A percentile compares a stretch with the other conserved stretches of the same genome.
These are phyloP conservation scores for Nitzschia sp. DNA, from an alignment of 108 stramenopile genomes.

Conservation along the genomic window DNA sequence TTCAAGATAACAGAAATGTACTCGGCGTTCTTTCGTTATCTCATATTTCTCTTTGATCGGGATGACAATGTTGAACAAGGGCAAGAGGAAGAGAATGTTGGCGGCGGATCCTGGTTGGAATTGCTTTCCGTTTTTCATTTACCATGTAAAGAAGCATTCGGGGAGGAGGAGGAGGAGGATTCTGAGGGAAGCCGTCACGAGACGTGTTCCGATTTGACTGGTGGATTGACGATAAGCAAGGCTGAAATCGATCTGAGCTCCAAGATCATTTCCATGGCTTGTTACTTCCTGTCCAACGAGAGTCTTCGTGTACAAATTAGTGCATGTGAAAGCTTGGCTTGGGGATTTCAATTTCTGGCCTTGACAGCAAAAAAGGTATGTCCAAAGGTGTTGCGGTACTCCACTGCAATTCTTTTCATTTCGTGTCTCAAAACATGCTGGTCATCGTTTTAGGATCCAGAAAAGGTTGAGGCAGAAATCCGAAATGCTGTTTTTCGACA, in stretches of 20 bases:
- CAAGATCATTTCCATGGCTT: slow-evolving; percentile 11
- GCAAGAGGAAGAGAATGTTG: not conserved
- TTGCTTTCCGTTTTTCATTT: slow-evolving; percentile 1
- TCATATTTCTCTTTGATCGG: not conserved
- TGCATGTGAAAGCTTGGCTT: slow-evolving; percentile 19
- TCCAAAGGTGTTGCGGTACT: not conserved
- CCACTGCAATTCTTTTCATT: slow-evolving; percentile 3
- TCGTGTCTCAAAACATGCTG: not conserved
- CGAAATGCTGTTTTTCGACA: slow-evolving; percentile 32
- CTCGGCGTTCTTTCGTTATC: slow-evolving; percentile 10
- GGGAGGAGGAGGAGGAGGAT: not conserved
- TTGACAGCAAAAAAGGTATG: slow-evolving; percentile 9
- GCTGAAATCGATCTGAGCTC: slow-evolving; percentile 12
- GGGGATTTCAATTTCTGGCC: slow-evolving; percentile 27
- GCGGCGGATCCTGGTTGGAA: slow-evolving; percentile 11
- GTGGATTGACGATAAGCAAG: not conserved
- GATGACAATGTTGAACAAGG: not conserved
- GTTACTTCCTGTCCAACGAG: slow-evolving; percentile 25
- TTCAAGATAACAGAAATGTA: slow-evolving; percentile 7
- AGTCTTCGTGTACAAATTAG: slow-evolving; percentile 22
- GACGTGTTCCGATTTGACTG: not conserved
- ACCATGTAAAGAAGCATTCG: not conserved
- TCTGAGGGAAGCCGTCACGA: not conserved
- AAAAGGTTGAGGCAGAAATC: slow-evolving; percentile 8
- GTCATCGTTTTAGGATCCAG: slow-evolving; percentile 12